Conservation (phyloP, 1,284 basidiomycete genomes). For the Puccinia novopanici region DNA sequence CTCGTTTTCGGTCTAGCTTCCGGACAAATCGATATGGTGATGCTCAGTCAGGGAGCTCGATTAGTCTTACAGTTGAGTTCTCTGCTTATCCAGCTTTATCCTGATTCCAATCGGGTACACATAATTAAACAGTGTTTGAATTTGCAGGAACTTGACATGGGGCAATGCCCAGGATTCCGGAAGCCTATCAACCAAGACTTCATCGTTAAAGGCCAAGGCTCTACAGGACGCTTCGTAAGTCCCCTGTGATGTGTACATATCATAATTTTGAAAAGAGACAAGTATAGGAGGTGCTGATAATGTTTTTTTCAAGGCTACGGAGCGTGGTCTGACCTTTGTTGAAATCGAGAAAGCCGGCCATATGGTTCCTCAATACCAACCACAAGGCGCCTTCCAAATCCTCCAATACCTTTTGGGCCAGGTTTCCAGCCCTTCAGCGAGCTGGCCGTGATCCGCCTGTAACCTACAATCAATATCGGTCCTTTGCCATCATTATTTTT, state of each 20-base stretch:
- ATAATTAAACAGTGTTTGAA: not conserved
- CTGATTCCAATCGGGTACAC: not conserved
- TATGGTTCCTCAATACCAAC: conserved; percentile 53
- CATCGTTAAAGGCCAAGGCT: conserved; percentile 51
- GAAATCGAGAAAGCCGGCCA: conserved; percentile 51
- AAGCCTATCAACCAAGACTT: conserved; percentile 52
- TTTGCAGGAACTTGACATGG: conserved; percentile 57
- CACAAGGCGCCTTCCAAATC: conserved; percentile 39
- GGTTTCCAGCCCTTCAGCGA: conserved; percentile 12
- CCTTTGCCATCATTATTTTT: too few species aligned
- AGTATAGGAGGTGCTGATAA: not conserved
- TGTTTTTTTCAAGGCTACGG: conserved; percentile 52
- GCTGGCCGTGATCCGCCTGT: conserved; percentile 25
- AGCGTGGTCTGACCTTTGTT: conserved; percentile 56
- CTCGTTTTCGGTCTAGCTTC: not conserved
- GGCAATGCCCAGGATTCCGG: conserved; percentile 56
- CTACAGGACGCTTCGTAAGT: conserved; percentile 32
- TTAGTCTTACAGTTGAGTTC: conserved; percentile 24
- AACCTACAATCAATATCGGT: too few species aligned
- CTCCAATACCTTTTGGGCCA: conserved; percentile 43
- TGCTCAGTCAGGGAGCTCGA: conserved; percentile 18
- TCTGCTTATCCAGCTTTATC: not conserved
- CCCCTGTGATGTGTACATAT: too few species aligned
- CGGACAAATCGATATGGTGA: conserved; percentile 34
- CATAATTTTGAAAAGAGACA: not conserved